phyloP scores from a whole-genome alignment of 73 alveolate genomes.

The Stentor coeruleus region DNA sequence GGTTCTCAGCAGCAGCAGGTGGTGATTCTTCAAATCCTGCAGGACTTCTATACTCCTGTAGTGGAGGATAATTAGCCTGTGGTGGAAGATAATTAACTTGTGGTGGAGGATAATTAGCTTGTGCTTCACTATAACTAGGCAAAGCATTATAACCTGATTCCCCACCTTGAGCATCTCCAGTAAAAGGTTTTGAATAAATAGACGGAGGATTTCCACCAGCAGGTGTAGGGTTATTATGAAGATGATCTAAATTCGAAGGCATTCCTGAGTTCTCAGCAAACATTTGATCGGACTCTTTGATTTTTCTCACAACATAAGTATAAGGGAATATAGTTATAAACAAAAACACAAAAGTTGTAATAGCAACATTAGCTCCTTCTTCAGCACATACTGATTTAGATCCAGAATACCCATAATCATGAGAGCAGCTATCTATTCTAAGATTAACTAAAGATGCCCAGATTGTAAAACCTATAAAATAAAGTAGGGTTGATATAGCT shows the following conservation, averaged over 20 bases:
- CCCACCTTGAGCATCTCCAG: too few relatives aligned
- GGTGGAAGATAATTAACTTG: too few relatives aligned
- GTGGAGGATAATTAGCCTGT: too few relatives aligned
- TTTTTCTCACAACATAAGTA: not conserved
- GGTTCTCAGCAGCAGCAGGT: too few relatives aligned
- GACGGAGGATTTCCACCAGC: too few relatives aligned
- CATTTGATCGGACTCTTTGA: not conserved
- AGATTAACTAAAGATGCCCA: not conserved
- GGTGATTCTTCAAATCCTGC: too few relatives aligned
- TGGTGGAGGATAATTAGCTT: too few relatives aligned
- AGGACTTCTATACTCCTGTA: too few relatives aligned
- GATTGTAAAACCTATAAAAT: not conserved
- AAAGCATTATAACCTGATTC: too few relatives aligned
- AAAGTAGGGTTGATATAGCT: not conserved
- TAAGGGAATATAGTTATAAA: not conserved
- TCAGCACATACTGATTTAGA: not conserved
- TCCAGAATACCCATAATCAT: not conserved
- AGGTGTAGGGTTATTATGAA: not conserved
- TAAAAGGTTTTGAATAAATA: too few relatives aligned
- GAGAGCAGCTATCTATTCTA: not conserved
- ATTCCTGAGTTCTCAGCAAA: not conserved
- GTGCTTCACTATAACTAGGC: too few relatives aligned
- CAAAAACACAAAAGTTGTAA: not conserved
- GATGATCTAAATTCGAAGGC: not conserved
- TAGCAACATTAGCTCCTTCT: not conserved